These are phyloP conservation scores for Zasmidium angulare DNA, from an alignment of 2,329 filamentous ascomycete genomes.

Conservation along the genomic window DNA sequence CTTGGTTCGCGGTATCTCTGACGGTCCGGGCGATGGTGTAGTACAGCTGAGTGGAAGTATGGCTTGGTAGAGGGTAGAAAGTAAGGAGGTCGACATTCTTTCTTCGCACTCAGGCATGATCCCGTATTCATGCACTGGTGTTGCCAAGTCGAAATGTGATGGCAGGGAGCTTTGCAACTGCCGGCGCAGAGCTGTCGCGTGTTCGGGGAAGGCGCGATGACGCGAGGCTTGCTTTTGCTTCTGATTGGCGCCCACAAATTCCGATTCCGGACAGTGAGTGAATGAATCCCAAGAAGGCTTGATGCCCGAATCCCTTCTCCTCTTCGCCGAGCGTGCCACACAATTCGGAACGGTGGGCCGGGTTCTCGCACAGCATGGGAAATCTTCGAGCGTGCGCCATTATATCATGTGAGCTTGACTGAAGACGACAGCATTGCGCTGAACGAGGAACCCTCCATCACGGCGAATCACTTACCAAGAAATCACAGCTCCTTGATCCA, in stretches of 20 bases:
- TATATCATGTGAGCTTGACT: not conserved
- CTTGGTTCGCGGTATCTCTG: not conserved
- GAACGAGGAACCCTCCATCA: not conserved
- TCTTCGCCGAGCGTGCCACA: not conserved
- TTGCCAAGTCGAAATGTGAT: too few species aligned
- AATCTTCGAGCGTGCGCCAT: not conserved
- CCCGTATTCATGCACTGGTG: too few species aligned
- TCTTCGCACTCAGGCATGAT: too few species aligned
- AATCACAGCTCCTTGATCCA: too few species aligned
- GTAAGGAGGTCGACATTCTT: too few species aligned
- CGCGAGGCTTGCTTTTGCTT: not conserved
- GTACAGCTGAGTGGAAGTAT: not conserved
- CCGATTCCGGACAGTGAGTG: not conserved
- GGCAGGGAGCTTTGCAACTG: not conserved
- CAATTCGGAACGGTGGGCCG: not conserved
- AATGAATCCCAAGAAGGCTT: not conserved
- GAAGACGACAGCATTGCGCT: not conserved
- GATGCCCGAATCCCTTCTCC: not conserved
- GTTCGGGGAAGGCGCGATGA: not conserved
- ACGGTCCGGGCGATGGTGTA: not conserved
- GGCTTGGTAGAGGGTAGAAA: too few species aligned
- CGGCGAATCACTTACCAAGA: too few species aligned
- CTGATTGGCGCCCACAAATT: constrained; percentile 1
- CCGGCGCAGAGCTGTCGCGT: not conserved
- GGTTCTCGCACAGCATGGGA: not conserved